These are phyloP conservation scores for Corinectria fuckeliana DNA, from an alignment of 2,329 filamentous ascomycete genomes.

Conservation along the genomic window DNA sequence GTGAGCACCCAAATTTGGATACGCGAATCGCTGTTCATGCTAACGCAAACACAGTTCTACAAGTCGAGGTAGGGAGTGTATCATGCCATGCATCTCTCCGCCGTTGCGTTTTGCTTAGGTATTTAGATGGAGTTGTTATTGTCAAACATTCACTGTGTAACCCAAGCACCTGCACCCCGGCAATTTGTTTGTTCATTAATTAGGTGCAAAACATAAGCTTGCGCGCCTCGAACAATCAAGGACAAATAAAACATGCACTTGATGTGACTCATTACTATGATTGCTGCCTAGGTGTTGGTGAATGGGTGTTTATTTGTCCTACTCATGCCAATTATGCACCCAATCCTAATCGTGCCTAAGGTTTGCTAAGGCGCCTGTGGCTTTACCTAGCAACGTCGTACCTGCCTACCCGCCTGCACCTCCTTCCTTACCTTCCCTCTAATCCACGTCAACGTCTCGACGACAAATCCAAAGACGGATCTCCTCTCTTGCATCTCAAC, in stretches of 20 bases:
- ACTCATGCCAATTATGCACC: neutral
- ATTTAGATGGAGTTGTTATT: neutral
- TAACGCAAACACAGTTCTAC: conserved; percentile 45
- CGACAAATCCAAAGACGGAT: neutral
- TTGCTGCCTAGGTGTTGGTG: too few relatives aligned
- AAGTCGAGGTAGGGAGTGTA: conserved; percentile 40
- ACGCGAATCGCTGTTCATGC: conserved; percentile 14
- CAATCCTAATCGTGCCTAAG: neutral
- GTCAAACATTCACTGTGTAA: neutral
- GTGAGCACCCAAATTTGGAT: conserved; percentile 43
- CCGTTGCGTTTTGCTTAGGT: neutral
- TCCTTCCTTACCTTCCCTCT: neutral
- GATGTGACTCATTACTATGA: neutral
- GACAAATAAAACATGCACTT: neutral
- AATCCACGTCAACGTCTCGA: neutral
- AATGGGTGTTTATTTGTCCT: too few relatives aligned
- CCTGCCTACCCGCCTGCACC: neutral
- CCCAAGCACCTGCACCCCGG: neutral
- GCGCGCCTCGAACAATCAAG: too few relatives aligned
- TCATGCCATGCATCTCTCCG: conserved; percentile 9
- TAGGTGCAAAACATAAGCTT: too few relatives aligned
- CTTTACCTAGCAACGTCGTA: neutral
- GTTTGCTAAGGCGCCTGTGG: neutral
- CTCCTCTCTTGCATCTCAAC: neutral
- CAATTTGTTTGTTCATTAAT: too few relatives aligned